A percentile compares a stretch with the other conserved stretches of the same genome.
phyloP scores from a whole-genome alignment of 495 filamentous ascomycete species.

The Xylaria telfairii region DNA sequence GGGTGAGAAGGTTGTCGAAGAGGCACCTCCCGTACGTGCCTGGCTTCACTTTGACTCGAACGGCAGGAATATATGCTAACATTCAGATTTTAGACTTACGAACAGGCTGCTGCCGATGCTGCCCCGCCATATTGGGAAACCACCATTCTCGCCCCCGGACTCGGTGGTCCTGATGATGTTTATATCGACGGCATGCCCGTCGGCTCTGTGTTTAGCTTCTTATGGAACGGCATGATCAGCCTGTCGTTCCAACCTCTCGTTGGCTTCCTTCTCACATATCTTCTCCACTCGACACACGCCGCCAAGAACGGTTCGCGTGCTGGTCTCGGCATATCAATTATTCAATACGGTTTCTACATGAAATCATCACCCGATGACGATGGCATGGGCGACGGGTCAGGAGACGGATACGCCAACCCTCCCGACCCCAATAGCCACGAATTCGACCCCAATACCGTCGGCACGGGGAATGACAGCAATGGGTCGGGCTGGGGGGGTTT shows the following conservation, averaged over 20 bases:
- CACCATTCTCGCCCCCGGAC: constrained; percentile 90
- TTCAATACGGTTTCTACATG: constrained; percentile 97
- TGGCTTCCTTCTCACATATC: constrained; percentile 96
- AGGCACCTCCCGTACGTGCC: constrained; percentile 85
- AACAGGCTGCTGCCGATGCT: constrained; percentile 96
- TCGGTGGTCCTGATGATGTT: constrained; percentile 84
- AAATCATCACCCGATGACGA: constrained; percentile 57
- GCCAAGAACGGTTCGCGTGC: constrained; percentile 96
- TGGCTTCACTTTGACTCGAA: neutral
- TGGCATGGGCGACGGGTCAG: constrained; percentile 55
- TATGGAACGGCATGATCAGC: constrained; percentile 99
- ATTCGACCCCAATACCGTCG: constrained; percentile 76
- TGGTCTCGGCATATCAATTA: constrained; percentile 92
- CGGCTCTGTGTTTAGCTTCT: constrained; percentile 91
- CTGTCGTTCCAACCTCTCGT: constrained; percentile 93
- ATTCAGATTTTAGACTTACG: constrained; percentile 73
- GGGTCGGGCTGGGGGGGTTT: constrained; percentile 57
- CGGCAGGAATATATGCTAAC: constrained; percentile 7
- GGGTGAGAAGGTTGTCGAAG: constrained; percentile 80
- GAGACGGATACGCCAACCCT: constrained; percentile 66
- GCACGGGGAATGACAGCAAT: constrained; percentile 39
- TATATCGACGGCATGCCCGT: constrained; percentile 96
- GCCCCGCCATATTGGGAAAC: constrained; percentile 99
- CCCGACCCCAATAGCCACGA: constrained; percentile 88
- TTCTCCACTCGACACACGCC: constrained; percentile 95